Conservation (phyloP, 31 red algal species). For the Odonthalia washingtoniensis region DNA sequence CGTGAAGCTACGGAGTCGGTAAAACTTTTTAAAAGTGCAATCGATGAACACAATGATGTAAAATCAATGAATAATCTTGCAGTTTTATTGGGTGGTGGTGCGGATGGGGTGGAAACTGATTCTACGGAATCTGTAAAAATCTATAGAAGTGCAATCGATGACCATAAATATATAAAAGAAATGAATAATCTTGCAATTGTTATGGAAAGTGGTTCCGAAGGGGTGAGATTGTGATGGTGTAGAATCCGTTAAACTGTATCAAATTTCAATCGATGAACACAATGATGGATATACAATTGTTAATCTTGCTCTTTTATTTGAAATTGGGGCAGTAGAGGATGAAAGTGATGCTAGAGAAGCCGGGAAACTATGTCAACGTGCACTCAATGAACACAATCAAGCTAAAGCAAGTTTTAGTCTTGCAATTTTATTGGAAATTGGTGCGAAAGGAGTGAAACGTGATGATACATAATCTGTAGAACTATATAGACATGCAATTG, state of each 20-base stretch:
- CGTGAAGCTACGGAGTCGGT: not conserved
- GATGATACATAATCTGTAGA: not conserved
- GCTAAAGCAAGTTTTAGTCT: conserved; percentile 1
- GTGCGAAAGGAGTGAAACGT: not conserved
- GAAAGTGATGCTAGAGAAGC: not conserved
- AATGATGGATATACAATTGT: not conserved
- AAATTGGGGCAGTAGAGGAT: not conserved
- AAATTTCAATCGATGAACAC: not conserved
- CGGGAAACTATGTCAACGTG: not conserved
- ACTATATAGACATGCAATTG: not conserved
- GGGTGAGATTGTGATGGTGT: not conserved
- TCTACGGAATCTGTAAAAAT: not conserved
- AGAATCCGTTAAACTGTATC: not conserved
- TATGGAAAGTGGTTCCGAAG: not conserved
- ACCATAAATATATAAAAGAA: not conserved
- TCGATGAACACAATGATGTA: no score
- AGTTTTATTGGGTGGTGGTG: not conserved
- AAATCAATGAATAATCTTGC: not conserved
- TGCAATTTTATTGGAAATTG: not conserved
- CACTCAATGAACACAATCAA: not conserved
- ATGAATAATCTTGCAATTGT: conserved; percentile 6
- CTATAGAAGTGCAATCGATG: not conserved
- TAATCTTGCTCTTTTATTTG: not conserved
- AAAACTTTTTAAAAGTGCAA: not conserved
- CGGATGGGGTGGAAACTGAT: conserved; percentile 5